These are phyloP conservation scores for Murraya koenigii DNA, from an alignment of 345 rosid species.

Conservation along the genomic window DNA sequence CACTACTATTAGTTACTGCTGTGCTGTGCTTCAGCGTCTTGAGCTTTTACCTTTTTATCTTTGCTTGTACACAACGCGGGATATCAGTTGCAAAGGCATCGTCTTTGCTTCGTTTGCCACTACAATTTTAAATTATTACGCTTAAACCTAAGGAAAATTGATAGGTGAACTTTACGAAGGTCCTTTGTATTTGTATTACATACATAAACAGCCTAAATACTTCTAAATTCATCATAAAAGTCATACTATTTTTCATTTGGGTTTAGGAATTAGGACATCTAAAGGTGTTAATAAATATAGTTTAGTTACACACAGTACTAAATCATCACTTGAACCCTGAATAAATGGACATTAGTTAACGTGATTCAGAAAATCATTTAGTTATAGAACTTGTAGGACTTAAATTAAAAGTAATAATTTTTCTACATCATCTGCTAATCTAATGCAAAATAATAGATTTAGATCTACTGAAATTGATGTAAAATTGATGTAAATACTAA, in stretches of 20 bases:
- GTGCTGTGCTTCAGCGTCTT: not conserved
- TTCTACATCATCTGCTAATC: fast-evolving
- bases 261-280: not conserved
- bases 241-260: not conserved
- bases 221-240: not conserved
- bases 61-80: slow-evolving; percentile 4
- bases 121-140: not conserved
- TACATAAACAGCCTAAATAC: not conserved
- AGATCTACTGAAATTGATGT: no score
- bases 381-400: no score
- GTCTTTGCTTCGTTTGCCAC: not conserved
- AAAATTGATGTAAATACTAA: no score
- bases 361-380: no score
- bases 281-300: not conserved
- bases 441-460: no score
- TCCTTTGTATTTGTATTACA: not conserved
- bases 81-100: not conserved
- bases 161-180: not conserved
- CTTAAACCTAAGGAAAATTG: not conserved
- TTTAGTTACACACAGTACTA: not conserved
- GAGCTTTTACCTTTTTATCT: not conserved
- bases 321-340: not conserved
- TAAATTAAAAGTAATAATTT: no score
- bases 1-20: no score
- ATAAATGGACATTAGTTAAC: not conserved